Base-by-base conservation (phyloP, 257 asterid genomes). In the Primulina eburnea region DNA sequence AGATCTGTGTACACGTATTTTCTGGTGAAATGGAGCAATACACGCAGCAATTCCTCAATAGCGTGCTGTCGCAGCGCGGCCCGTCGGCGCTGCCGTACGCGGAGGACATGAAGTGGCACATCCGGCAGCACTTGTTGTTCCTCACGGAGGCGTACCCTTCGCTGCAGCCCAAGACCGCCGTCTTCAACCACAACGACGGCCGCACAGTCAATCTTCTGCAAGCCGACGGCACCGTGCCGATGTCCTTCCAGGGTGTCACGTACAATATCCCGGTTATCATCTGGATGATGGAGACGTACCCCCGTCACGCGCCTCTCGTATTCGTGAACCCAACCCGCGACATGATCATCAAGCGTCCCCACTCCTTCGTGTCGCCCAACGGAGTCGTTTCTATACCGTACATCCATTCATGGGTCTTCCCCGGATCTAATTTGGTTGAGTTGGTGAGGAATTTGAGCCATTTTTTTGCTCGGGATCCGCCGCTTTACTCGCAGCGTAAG, bases 171-270 rank as follows among this genome's bases (percentile, higher is more conserved):
- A 90, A 85, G 71, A 83, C 95, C 64, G 90, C 90, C 64, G 83
- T 82, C 34, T 93, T 84, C 81, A 93, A 96, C 38, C 99, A 93
- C 87, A 93, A 90, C 92, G 96, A 93, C 71, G 99, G 99, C 78
- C 84, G 96, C 43, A 71, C 92, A 37, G 90, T 89, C 71, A 87
- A 82, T 71, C 91, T 93, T 72, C 92, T 93, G 64, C 96, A 93
- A 64, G 92, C 94, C 38, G 88, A 89, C 65, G 99, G 99, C 52
- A 90, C 97, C 34, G 82, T 87, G 17, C 99, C 97, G 68, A 89
- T 89, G 91, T 43, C 78, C 33, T 89, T 69, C 78, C 88, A 86
- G 8, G 82, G 83, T 57, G 87, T 82, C 71, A 84, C 92, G 37
- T 93, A 93, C 85, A 93, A 93, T 73, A 89, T 93, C 66, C 99